Evolutionary conservation across 2,329 filamentous ascomycete genomes (phyloP).

Genomic region (Leptographium lundbergii): DNA sequence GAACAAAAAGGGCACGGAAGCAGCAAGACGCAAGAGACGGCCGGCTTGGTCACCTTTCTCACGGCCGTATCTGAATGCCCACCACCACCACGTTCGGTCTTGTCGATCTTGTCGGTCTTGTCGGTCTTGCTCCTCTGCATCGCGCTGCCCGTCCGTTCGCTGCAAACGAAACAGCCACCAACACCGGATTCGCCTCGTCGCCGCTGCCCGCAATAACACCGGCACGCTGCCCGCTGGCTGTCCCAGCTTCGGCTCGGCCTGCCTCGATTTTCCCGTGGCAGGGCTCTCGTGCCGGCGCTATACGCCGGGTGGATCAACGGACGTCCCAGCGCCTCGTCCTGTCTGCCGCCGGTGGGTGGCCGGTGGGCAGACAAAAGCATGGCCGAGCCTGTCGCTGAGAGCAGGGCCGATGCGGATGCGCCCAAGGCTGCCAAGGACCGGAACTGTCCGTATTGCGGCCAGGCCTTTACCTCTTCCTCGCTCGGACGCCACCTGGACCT

Average conservation of each 20-base stretch:
- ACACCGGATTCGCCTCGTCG: not conserved
- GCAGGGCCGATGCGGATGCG: slow-evolving; percentile 21
- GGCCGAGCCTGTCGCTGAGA: slow-evolving; percentile 4
- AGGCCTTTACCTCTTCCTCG: slow-evolving; percentile 86
- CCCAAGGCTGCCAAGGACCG: slow-evolving; percentile 63
- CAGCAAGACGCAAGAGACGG: not conserved
- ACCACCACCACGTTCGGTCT: not conserved
- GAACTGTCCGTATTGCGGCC: slow-evolving; percentile 74
- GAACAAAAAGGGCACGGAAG: not conserved
- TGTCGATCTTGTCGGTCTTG: too few relatives aligned
- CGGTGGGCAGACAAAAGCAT: not conserved
- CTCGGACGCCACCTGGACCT: slow-evolving; percentile 88
- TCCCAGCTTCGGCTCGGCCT: not conserved
- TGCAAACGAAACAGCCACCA: not conserved
- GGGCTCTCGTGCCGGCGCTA: not conserved
- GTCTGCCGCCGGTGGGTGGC: not conserved
- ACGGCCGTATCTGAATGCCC: not conserved
- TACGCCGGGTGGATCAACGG: not conserved
- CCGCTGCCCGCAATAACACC: not conserved
- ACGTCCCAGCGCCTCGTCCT: not conserved
- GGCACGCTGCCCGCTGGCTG: not conserved
- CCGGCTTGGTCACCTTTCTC: not conserved
- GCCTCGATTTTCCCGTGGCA: not conserved
- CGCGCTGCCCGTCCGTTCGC: not conserved
- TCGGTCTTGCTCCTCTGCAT: not conserved